Evolutionary conservation across 306 rosid genomes (phyloP).

Genomic region (Cyamopsis tetragonoloba): DNA sequence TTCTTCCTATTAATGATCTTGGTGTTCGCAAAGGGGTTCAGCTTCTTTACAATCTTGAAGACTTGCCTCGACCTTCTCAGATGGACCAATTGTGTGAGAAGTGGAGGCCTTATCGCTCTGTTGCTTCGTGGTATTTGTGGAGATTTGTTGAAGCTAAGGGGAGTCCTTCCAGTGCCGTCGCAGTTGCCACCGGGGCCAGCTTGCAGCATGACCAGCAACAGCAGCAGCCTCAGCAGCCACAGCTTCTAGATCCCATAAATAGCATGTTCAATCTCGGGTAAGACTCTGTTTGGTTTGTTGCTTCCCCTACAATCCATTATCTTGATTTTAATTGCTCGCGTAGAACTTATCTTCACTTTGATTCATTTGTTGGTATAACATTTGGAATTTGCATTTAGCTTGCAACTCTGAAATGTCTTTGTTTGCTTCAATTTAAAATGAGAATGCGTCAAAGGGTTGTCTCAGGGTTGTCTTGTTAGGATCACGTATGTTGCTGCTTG

Average conservation of each 20-base stretch:
- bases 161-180: slow-evolving; percentile 77
- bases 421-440: not conserved
- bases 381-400: not conserved
- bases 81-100: slow-evolving; percentile 93
- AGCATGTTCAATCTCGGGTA: slow-evolving; percentile 91
- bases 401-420: not conserved
- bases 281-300: not conserved
- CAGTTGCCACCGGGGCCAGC: slow-evolving; percentile 69
- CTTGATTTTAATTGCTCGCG: not conserved
- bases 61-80: slow-evolving; percentile 93
- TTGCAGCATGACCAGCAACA: slow-evolving; percentile 55
- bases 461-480: too few species aligned
- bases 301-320: not conserved
- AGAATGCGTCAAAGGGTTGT: not conserved
- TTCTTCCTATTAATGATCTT: slow-evolving; percentile 87
- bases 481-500: not conserved
- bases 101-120: slow-evolving; percentile 95
- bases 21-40: slow-evolving; percentile 88
- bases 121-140: slow-evolving; percentile 97
- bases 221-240: slow-evolving; percentile 66
- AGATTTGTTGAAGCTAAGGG: slow-evolving; percentile 87
- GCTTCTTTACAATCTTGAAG: slow-evolving; percentile 70
- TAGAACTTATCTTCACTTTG: not conserved
- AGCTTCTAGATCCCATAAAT: slow-evolving; percentile 85
- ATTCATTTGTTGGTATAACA: not conserved